phyloP scores from a whole-genome alignment of 108 stramenopile genomes.

The Cyclotella baltica region DNA sequence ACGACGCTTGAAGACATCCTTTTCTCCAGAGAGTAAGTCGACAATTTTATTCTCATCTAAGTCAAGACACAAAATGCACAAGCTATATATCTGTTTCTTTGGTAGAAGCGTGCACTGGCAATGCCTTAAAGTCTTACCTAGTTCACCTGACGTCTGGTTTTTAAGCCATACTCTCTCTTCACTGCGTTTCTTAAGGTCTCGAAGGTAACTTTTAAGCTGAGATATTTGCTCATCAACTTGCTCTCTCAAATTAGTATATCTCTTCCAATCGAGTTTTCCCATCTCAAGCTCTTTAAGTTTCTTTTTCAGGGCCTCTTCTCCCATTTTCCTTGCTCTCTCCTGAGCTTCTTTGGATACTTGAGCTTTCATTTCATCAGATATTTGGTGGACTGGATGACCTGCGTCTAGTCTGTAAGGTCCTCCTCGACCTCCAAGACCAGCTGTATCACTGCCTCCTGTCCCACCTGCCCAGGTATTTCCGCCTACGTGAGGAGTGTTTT shows the following conservation, averaged over 20 bases:
- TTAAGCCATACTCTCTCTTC: slow-evolving; percentile 84
- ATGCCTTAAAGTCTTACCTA: too few relatives aligned
- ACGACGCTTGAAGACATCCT: slow-evolving; percentile 85
- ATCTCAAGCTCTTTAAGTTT: slow-evolving; percentile 83
- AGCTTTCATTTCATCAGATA: slow-evolving; percentile 86
- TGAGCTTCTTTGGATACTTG: slow-evolving; percentile 79
- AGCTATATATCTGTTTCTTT: too few relatives aligned
- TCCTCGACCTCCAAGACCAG: slow-evolving; percentile 90
- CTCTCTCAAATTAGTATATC: slow-evolving; percentile 65
- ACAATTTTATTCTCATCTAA: slow-evolving; percentile 89
- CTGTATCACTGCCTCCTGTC: slow-evolving; percentile 69
- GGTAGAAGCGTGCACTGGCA: too few relatives aligned
- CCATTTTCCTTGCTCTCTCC: slow-evolving; percentile 70
- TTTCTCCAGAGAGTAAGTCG: slow-evolving; percentile 85
- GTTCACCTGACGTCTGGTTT: slow-evolving; percentile 82
- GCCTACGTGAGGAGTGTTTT: slow-evolving; percentile 83
- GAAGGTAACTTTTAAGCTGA: slow-evolving; percentile 61
- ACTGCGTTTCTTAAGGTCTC: slow-evolving; percentile 55
- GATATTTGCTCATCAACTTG: slow-evolving; percentile 69
- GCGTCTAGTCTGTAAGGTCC: slow-evolving; percentile 91
- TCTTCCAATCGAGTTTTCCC: slow-evolving; percentile 76
- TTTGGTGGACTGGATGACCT: slow-evolving; percentile 89
- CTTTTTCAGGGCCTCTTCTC: slow-evolving; percentile 69
- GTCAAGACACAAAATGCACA: too few relatives aligned
- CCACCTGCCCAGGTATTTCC: slow-evolving; percentile 87